Evolutionary conservation across 176 grass and related monocot species (phyloP), one percentile per base, ranked within the genome.

Genomic region (Chrysopogon serrulatus): DNA sequence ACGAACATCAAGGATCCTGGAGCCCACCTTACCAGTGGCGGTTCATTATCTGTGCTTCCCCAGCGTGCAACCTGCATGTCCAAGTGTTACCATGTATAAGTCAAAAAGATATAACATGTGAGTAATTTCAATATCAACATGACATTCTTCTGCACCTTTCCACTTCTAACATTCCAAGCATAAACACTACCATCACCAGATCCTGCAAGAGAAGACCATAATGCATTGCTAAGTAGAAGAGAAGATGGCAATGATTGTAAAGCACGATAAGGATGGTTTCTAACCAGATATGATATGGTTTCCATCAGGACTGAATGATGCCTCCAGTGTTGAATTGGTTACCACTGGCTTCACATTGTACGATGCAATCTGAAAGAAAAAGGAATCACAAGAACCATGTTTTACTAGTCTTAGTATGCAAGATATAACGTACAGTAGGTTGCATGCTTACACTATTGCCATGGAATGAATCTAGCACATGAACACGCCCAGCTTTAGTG

Each of bases 251-350:
- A 84, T 59, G 16, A 56, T 27, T 1, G 33, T 15, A 51, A 74
- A 68, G 6, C 1, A 8, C 8, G 10, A 68, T 4, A 76, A 74
- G 10, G 21, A 70, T 17, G 13, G n/a, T 59, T 72, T 40, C 62
- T 87, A 64, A 95, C 96, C 96, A 83, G 93, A 93, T 87, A 98
- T 78, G 53, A 94, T 79, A 92, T 95, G 92, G 79, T 90, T 93
- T 85, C 93, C 96, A 81, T 98, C 96, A 79, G 93, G 96, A 86
- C 96, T 98, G 54, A 98, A 98, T 49, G 96, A 95, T 70, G 96
- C 96, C 78, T 98, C 96, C 65, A 98, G 71, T 34, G 91, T 95
- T 62, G 91, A 88, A 47, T 93, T 79, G 44, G 82, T 90, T 67
- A 90, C 26, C n/a, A 86, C 93, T 71, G 96, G 96, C 60, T 98